A percentile compares a stretch with the other conserved stretches of the same genome.
Conservation (phyloP, 2,329 filamentous ascomycete genomes). For the Phialophora chinensis region DNA sequence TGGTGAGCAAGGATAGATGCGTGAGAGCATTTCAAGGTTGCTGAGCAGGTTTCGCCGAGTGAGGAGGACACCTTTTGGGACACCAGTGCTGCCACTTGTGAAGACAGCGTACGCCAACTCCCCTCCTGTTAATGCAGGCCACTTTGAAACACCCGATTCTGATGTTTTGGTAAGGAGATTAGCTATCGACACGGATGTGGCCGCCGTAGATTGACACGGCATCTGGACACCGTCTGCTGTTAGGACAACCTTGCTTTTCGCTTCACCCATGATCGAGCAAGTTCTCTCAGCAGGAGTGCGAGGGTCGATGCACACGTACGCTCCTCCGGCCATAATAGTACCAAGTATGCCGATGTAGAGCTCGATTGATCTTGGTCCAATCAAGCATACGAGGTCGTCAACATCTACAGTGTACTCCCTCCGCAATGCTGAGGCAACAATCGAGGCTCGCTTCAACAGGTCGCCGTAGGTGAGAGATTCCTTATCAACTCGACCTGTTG, state of each 20-base stretch:
- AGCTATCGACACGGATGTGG: constrained; percentile 8
- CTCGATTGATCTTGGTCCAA: constrained; percentile 76
- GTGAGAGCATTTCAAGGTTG: constrained; percentile 71
- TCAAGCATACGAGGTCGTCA: constrained; percentile 70
- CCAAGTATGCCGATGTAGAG: constrained; percentile 78
- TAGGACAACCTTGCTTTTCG: constrained; percentile 44
- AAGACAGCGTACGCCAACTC: constrained; percentile 78
- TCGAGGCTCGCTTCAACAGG: constrained; percentile 69
- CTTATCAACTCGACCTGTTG: constrained; percentile 41
- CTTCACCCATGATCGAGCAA: constrained; percentile 66
- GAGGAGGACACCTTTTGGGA: constrained; percentile 79
- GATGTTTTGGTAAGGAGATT: constrained; percentile 5
- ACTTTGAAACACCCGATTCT: too few species aligned
- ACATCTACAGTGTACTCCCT: constrained; percentile 51
- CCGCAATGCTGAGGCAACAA: constrained; percentile 64
- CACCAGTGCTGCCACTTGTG: constrained; percentile 81
- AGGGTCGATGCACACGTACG: constrained; percentile 79
- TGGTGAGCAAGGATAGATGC: constrained; percentile 66
- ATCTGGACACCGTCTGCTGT: not conserved
- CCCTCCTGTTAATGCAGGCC: constrained; percentile 42
- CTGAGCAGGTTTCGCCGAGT: constrained; percentile 77
- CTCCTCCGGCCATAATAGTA: constrained; percentile 74
- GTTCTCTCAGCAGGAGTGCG: constrained; percentile 70
- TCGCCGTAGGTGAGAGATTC: constrained; percentile 66
- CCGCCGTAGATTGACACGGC: not conserved